These are phyloP conservation scores for Esteya vermicola DNA, from an alignment of 2,329 filamentous ascomycete genomes.

Conservation along the genomic window DNA sequence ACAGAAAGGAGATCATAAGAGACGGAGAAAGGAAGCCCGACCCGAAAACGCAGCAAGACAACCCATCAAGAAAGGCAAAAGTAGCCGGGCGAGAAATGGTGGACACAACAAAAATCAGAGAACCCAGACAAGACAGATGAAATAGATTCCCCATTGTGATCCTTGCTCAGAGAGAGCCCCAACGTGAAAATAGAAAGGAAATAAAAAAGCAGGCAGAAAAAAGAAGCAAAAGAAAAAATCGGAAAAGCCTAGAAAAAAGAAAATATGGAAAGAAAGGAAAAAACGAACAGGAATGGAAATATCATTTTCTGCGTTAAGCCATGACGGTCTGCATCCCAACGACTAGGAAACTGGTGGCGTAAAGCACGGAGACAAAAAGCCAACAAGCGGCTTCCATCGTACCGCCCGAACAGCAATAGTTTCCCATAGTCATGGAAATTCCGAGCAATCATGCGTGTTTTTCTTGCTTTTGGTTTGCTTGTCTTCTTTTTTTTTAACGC, in stretches of 20 bases:
- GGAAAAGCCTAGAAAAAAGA: too few species aligned
- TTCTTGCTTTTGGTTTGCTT: too few species aligned
- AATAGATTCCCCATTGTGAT: background rate
- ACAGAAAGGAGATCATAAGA: background rate
- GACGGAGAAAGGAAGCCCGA: background rate
- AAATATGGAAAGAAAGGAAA: background rate
- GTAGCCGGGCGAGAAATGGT: background rate
- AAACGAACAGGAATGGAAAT: too few species aligned
- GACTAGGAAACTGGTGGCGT: constrained; percentile 2
- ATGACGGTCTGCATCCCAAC: too few species aligned
- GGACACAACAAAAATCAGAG: background rate
- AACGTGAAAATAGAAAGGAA: background rate
- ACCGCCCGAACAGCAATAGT: too few species aligned
- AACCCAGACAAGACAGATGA: background rate
- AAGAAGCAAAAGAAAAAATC: too few species aligned
- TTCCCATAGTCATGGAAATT: too few species aligned
- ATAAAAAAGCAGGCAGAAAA: constrained; percentile 1
- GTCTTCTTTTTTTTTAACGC: background rate
- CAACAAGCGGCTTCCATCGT: too few species aligned
- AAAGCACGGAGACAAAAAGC: background rate
- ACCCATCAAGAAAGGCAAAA: background rate
- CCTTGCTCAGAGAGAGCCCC: background rate
- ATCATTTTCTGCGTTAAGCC: constrained; percentile 3
- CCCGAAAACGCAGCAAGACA: background rate
- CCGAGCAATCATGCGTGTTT: too few species aligned